Evolutionary conservation across 164 flowering plant species (phyloP), one percentile per base, ranked within the genome.

Genomic region (Macadamia integrifolia): DNA sequence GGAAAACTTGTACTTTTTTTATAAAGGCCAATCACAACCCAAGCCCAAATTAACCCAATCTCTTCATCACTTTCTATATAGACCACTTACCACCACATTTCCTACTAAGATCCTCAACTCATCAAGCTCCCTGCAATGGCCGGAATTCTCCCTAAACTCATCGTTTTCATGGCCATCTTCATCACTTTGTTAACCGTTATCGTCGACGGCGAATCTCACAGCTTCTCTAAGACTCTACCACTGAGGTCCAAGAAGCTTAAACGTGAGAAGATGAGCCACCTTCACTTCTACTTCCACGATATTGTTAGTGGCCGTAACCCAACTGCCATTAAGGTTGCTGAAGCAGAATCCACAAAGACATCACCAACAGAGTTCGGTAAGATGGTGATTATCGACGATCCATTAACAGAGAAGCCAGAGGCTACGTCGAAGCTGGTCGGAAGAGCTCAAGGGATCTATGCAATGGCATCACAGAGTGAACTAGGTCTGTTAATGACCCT

Each of bases 391-490:
- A 82, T 85, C 31, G 86, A 87, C 53, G 73, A 87, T 64, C 78
- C 86, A 1, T 55, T 86, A 17, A 85, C 91, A 9, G 17, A 44
- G 15, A 78, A 75, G 12, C 84, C 85, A 6, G 70, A 79, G 1
- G 3, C 70, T 73, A 72, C 69, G 35, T 86, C 90, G 0, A 79
- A 77, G 40, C 14, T 71, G 1, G 71, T 80, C 4, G 88, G 90
- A 28, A 65, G 79, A 61, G 85, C 88, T 15, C 90, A 86, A 69
- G 90, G 90, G 53, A 66, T 86, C 23, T 85, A 84, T 53, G 77
- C 78, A 1, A 6, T 44, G 11, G 76, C 86, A 1, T 70, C 84
- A 3, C 79, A 75, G 18, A 64, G 73, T 9, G 80, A 76, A 6
- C 0, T 81, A 7, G 80, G 76, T 0, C 30, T 80, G 13, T 17